Base-by-base conservation (phyloP, 257 asterid genomes). In the Capsicum pubescens region DNA sequence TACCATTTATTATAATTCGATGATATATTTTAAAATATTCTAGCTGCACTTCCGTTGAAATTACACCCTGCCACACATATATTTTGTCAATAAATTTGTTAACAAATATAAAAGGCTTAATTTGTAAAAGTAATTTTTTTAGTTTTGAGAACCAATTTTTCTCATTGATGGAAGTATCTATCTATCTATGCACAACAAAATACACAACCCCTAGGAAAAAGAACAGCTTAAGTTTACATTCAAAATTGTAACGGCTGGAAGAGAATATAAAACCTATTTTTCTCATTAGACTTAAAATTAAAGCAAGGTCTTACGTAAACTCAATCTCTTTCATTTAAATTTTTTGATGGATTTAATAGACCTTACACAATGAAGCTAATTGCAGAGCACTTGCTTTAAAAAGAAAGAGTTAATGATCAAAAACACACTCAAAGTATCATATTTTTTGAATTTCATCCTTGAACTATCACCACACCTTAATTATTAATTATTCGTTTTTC, bases 11-110 rank as follows among this genome's bases (percentile, higher is more conserved):
- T 26, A 26, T 26, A 2, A 2, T 26, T 26, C 32, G 32, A 26
- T 26, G 32, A 2, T 26, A 26, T 26, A 26, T 26, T 26, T 26
- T 81, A 52, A 93, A 94, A 86, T 91, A 81, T 15, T 81, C 52
- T 69, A 95, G 67, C 78, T 95, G 98, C 68, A 66, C 55, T 11
- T 90, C 48, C 15, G 92, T 5, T 11, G 91, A 5, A 55, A 95
- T 87, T 46, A 89, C 95, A 0, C 87, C 80, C 97, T 94, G 93
- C 85, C 64, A 52, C 19, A 35, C 35, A 60, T 13, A 64, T 66
- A 59, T 60, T 59, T 54, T 46, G 12, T 67, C 42, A 59, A 76
- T 44, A 42, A 9, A n/a, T 70, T 70, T 70, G 13, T 44, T 16
- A 6, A 42, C 79, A 17, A 44, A 17, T 2, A 26, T 70, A 17